A percentile compares a stretch with the other conserved stretches of the same genome.
Evolutionary conservation across 2,329 filamentous ascomycete genomes (phyloP).

Genomic region (Helotiales sp.): DNA sequence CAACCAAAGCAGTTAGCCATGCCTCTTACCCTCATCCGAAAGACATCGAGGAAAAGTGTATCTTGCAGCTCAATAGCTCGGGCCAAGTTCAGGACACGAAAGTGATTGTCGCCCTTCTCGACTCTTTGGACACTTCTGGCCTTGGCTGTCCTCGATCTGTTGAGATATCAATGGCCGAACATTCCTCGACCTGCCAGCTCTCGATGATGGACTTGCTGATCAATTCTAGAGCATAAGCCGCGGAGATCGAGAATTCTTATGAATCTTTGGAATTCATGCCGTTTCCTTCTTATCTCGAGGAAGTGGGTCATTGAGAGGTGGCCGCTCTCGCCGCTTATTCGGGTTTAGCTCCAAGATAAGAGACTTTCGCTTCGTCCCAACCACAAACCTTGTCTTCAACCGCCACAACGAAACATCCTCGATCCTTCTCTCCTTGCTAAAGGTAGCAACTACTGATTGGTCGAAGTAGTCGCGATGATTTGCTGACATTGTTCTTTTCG

Average conservation of each 20-base stretch:
- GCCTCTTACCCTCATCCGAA: neutral
- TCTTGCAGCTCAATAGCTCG: neutral
- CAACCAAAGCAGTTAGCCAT: neutral
- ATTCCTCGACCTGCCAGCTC: neutral
- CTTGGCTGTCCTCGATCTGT: no score
- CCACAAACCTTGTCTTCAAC: slow-evolving; percentile 2
- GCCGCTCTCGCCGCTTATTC: slow-evolving; percentile 2
- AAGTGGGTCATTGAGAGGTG: neutral
- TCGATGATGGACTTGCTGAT: neutral
- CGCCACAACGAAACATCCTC: neutral
- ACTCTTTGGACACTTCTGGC: neutral
- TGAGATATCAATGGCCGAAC: neutral
- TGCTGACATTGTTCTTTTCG: neutral
- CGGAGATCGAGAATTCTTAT: slow-evolving; percentile 6
- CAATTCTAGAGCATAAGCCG: slow-evolving; percentile 1
- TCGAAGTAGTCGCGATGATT: neutral
- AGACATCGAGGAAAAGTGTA: neutral
- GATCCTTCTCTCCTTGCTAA: no score
- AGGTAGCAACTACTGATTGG: neutral
- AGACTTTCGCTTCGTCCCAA: neutral
- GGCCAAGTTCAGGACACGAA: neutral
- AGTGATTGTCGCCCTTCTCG: neutral
- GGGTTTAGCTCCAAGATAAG: slow-evolving; percentile 12
- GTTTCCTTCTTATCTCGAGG: slow-evolving; percentile 2
- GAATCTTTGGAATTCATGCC: slow-evolving; percentile 3